phyloP scores from a whole-genome alignment of 2,329 filamentous ascomycete species.

The Colletotrichum trifolii region DNA sequence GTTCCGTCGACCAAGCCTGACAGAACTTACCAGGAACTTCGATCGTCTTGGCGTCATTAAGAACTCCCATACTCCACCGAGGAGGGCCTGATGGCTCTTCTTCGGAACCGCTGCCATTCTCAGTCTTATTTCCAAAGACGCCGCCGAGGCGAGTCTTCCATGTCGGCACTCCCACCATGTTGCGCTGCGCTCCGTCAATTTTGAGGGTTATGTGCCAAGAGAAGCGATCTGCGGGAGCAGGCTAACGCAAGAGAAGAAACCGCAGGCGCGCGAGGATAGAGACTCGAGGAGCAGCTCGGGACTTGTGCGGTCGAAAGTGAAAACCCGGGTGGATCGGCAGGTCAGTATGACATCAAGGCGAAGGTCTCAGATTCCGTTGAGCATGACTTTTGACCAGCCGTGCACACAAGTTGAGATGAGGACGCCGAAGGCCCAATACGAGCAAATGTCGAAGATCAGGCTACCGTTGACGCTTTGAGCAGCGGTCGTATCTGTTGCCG shows the following conservation, averaged over 20 bases:
- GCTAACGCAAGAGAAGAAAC: background rate
- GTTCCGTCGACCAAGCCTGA: background rate
- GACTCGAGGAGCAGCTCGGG: background rate
- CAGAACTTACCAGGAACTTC: constrained; percentile 80
- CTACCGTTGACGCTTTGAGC: no score
- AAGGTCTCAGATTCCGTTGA: constrained; percentile 6
- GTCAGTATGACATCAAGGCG: background rate
- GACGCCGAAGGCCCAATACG: constrained; percentile 13
- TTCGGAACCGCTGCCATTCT: constrained; percentile 4
- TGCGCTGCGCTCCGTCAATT: background rate
- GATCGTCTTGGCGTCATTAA: constrained; percentile 83
- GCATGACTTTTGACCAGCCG: constrained; percentile 5
- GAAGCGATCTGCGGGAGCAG: background rate
- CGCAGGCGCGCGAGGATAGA: background rate
- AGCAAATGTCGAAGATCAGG: no score
- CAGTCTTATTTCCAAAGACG: constrained; percentile 26
- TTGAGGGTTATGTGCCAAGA: background rate
- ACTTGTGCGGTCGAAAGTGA: no score
- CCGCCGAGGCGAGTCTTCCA: constrained; percentile 35
- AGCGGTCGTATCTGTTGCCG: background rate
- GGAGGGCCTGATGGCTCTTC: constrained; percentile 40
- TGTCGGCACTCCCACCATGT: constrained; percentile 20
- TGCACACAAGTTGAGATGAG: constrained; percentile 20
- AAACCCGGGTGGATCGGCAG: no score
- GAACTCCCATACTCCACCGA: constrained; percentile 78